Evolutionary conservation across 2,329 filamentous ascomycete genomes (phyloP), one percentile per base, ranked within the genome.

Genomic region (Thielaviopsis punctulata): DNA sequence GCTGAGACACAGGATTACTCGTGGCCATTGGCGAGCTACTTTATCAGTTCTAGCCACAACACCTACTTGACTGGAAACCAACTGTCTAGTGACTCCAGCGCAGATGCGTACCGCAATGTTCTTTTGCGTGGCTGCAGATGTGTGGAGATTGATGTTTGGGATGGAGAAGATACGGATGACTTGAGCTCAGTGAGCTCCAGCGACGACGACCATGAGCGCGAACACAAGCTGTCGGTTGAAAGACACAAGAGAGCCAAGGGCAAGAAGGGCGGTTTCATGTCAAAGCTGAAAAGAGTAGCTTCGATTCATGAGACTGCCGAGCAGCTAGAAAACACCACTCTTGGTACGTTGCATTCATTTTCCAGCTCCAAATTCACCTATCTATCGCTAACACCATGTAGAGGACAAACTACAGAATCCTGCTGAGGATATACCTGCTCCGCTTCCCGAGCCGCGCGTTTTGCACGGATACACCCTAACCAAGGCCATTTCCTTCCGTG

Each of bases 81-180:
- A 69, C 79, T 95, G 13, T 86, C 78, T 55, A 90, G 87, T 59
- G 79, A 84, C 56, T 92, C 87, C 50, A 93, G 88, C 62, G 87
- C 86, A 0, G 84, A 88, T 58, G 84, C 86, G 2, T 95, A 95
- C 69, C 86, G 86, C 58, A 82, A 82, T 49, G 86, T 89, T 9
- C 70, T 95, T 53, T 76, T 87, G 59, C 80, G 86, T 49, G 88
- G 87, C 2, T 94, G 89, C 60, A 82, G 89, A 18, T 95, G 89
- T 66, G 82, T 95, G 55, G 89, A 95, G 68, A 86, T 95, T 55
- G 89, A 95, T 62, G 93, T 92, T 60, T 95, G 89, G 89, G 86
- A 95, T 63, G 89, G 89, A 43, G 79, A 84, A 53, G 82, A 88
- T 60, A 87, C 61, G 61, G 84, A 65, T 75, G 84, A 69, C 62